Conservation (phyloP, 257 asterid species). For the Galeopsis tetrahit region DNA sequence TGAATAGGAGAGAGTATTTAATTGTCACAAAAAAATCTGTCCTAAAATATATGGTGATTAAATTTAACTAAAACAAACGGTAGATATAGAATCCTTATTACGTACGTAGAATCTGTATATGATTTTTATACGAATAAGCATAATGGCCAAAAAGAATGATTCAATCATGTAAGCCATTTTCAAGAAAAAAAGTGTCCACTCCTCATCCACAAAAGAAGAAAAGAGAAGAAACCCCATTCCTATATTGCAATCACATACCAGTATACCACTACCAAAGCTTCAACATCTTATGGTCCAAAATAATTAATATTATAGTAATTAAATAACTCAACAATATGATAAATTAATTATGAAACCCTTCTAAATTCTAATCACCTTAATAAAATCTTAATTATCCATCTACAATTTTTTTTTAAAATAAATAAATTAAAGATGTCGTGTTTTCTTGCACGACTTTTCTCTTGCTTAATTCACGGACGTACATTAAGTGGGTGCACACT, state of each 20-base stretch:
- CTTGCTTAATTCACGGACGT: not conserved
- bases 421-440: not conserved
- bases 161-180: slow-evolving; percentile 44
- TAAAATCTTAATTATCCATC: not conserved
- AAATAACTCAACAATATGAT: slow-evolving; percentile 27
- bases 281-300: slow-evolving; percentile 50
- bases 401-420: not conserved
- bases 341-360: slow-evolving; percentile 4
- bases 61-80: too few relatives aligned
- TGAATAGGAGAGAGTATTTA: too few relatives aligned
- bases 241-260: slow-evolving; percentile 41
- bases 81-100: too few relatives aligned
- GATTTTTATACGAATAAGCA: too few relatives aligned
- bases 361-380: not conserved
- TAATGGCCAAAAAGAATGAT: slow-evolving; percentile 20
- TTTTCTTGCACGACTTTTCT: not conserved
- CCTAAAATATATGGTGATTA: too few relatives aligned
- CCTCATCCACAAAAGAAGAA: slow-evolving; percentile 54
- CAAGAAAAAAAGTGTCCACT: slow-evolving; percentile 62
- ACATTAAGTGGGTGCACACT: not conserved
- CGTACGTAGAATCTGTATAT: too few relatives aligned
- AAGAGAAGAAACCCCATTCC: slow-evolving; percentile 32
- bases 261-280: slow-evolving; percentile 45
- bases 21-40: too few relatives aligned
- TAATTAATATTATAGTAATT: too few relatives aligned